Conservation (phyloP, 1,284 basidiomycete species). For the Chalciporus sp. region DNA sequence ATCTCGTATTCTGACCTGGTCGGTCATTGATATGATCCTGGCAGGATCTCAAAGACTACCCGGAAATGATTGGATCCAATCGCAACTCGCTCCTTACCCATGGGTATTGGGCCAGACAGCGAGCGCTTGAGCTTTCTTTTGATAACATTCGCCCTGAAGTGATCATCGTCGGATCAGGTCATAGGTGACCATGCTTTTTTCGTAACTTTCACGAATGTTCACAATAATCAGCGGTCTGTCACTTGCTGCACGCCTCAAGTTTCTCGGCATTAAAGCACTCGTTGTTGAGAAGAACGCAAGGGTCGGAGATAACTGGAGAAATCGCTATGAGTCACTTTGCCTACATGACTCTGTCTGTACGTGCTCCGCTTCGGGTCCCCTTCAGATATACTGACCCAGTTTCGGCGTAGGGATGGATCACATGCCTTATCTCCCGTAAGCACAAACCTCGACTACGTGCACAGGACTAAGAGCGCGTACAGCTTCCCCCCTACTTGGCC, state of each 20-base stretch:
- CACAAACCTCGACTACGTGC: not conserved
- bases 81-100: not conserved
- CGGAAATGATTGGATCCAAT: not conserved
- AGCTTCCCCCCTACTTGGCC: slow-evolving; percentile 40
- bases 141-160: not conserved
- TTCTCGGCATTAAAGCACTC: slow-evolving; percentile 33
- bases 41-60: slow-evolving; percentile 1
- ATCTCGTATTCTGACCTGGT: not conserved
- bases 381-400: not conserved
- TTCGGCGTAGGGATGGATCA: slow-evolving; percentile 1
- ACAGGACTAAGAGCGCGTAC: not conserved
- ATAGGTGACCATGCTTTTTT: not conserved
- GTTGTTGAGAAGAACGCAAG: slow-evolving; percentile 34
- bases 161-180: slow-evolving; percentile 5
- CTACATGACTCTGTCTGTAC: slow-evolving; percentile 18
- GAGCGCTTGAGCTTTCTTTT: not conserved
- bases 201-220: not conserved
- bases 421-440: slow-evolving; percentile 17
- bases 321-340: slow-evolving; percentile 27
- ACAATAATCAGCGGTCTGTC: not conserved
- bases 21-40: not conserved
- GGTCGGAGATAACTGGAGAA: slow-evolving; percentile 34
- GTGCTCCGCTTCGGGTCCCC: not conserved
- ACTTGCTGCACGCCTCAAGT: slow-evolving; percentile 35
- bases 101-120: slow-evolving; percentile 2